These are phyloP conservation scores for Zopfia rhizophila DNA, from an alignment of 2,329 filamentous ascomycete species.

Conservation along the genomic window DNA sequence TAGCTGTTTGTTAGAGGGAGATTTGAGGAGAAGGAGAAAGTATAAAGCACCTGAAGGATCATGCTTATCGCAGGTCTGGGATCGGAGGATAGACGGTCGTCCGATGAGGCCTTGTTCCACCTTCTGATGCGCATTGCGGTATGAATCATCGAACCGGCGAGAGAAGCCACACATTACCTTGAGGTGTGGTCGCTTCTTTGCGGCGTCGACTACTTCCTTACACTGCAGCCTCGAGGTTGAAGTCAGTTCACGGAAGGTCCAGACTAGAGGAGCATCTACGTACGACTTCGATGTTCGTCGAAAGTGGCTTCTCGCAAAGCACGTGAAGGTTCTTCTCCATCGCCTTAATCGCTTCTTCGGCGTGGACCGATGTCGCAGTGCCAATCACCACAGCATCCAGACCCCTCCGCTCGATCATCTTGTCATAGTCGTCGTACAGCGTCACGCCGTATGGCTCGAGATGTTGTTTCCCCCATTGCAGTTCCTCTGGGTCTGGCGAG, in stretches of 20 bases:
- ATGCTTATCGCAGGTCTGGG: slow-evolving; percentile 56
- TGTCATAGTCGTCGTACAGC: slow-evolving; percentile 58
- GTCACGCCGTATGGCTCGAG: slow-evolving; percentile 58
- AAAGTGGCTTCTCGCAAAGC: slow-evolving; percentile 54
- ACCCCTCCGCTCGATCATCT: slow-evolving; percentile 57
- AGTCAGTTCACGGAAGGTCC: slow-evolving; percentile 7
- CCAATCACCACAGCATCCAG: slow-evolving; percentile 56
- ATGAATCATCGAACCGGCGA: slow-evolving; percentile 58
- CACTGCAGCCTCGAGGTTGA: slow-evolving; percentile 26
- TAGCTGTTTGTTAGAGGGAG: slow-evolving; percentile 31
- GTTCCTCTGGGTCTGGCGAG: slow-evolving; percentile 57
- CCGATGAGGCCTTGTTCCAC: slow-evolving; percentile 52
- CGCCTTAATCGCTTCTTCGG: slow-evolving; percentile 45
- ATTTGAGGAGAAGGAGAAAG: slow-evolving; percentile 3
- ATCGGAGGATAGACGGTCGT: slow-evolving; percentile 53
- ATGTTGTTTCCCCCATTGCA: slow-evolving; percentile 57
- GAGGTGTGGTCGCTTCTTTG: slow-evolving; percentile 47
- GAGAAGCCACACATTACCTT: slow-evolving; percentile 60
- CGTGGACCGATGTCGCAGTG: slow-evolving; percentile 49
- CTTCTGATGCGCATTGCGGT: slow-evolving; percentile 51
- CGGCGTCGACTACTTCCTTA: slow-evolving; percentile 46
- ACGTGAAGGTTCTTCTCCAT: slow-evolving; percentile 51
- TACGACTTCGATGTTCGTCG: slow-evolving; percentile 43
- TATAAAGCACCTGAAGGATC: slow-evolving; percentile 30
- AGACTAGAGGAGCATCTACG: slow-evolving; percentile 11